Evolutionary conservation across 2,329 filamentous ascomycete genomes (phyloP).

Genomic region (Colletotrichum simmondsii): DNA sequence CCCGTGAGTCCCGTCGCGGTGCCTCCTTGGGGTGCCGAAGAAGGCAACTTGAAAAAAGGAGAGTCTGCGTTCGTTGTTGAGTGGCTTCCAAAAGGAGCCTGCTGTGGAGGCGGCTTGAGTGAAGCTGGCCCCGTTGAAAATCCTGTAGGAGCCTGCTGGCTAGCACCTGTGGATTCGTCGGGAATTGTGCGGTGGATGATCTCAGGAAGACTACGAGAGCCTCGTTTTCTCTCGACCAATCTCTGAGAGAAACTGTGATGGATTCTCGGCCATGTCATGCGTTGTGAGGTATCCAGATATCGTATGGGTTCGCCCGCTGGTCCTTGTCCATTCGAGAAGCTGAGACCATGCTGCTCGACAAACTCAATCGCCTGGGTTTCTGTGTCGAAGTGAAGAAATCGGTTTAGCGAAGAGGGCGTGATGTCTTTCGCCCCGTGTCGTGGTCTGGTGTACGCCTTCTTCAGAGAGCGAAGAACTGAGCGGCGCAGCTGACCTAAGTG

Average conservation of each 20-base stretch:
- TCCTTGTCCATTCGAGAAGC: conserved; percentile 55
- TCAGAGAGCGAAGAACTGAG: conserved; percentile 65
- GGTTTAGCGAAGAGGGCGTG: conserved; percentile 65
- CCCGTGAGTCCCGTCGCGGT: conserved; percentile 8
- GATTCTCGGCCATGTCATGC: conserved; percentile 60
- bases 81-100: not conserved
- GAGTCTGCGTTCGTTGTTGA: not conserved
- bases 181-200: conserved; percentile 67
- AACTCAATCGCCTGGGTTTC: conserved; percentile 74
- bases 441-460: conserved; percentile 65
- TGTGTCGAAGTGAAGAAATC: conserved; percentile 73
- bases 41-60: conserved; percentile 11
- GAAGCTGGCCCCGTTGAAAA: conserved; percentile 21
- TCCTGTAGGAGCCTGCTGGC: not conserved
- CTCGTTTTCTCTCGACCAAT: conserved; percentile 71
- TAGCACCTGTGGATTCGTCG: conserved; percentile 44
- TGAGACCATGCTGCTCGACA: conserved; percentile 66
- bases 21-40: not conserved
- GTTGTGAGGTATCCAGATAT: conserved; percentile 53
- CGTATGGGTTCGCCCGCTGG: conserved; percentile 47
- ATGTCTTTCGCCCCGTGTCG: conserved; percentile 69
- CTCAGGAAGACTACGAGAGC: conserved; percentile 59
- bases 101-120: conserved; percentile 3
- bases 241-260: conserved; percentile 65
- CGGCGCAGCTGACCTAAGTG: conserved; percentile 72